Conservation (phyloP, 768 basidiomycete species). For the Tylopilus sp. region DNA sequence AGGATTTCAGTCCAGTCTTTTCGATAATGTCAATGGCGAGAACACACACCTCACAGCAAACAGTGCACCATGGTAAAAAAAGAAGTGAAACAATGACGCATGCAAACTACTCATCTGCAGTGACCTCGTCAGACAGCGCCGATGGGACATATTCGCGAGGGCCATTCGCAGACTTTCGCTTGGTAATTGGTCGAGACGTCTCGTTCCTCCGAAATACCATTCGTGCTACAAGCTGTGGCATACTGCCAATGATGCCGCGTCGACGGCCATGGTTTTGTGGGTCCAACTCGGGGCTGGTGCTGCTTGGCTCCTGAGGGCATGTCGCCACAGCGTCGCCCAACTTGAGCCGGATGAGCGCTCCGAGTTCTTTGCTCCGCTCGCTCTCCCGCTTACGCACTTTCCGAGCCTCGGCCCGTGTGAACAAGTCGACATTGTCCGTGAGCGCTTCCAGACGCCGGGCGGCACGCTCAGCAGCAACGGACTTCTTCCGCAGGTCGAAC, state of each 20-base stretch:
- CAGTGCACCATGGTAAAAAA: slow-evolving; percentile 7
- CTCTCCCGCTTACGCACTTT: slow-evolving; percentile 47
- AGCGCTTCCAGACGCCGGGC: slow-evolving; percentile 31
- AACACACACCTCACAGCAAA: slow-evolving; percentile 27
- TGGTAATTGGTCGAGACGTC: slow-evolving; percentile 35
- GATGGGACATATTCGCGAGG: slow-evolving; percentile 27
- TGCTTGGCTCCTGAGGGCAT: slow-evolving; percentile 21
- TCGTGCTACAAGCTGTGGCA: slow-evolving; percentile 44
- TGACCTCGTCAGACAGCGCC: slow-evolving; percentile 25
- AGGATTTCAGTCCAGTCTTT: slow-evolving; percentile 23
- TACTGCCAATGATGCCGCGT: slow-evolving; percentile 24
- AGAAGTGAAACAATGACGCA: background rate
- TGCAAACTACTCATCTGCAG: slow-evolving; percentile 11
- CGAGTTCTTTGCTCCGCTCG: slow-evolving; percentile 54
- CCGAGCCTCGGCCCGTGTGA: slow-evolving; percentile 41
- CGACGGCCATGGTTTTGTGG: slow-evolving; percentile 17
- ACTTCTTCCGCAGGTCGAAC: slow-evolving; percentile 39
- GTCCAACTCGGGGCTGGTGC: slow-evolving; percentile 18
- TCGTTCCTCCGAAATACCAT: slow-evolving; percentile 46
- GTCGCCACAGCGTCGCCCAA: slow-evolving; percentile 31
- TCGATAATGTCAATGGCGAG: background rate
- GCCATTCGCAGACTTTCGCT: slow-evolving; percentile 26
- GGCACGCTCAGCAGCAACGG: slow-evolving; percentile 31
- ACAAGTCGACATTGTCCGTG: slow-evolving; percentile 36
- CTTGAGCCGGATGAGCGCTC: slow-evolving; percentile 55